A percentile compares a stretch with the other conserved stretches of the same genome.
These are phyloP conservation scores for Quillaja saponaria DNA, from an alignment of 306 rosid genomes.

Conservation along the genomic window DNA sequence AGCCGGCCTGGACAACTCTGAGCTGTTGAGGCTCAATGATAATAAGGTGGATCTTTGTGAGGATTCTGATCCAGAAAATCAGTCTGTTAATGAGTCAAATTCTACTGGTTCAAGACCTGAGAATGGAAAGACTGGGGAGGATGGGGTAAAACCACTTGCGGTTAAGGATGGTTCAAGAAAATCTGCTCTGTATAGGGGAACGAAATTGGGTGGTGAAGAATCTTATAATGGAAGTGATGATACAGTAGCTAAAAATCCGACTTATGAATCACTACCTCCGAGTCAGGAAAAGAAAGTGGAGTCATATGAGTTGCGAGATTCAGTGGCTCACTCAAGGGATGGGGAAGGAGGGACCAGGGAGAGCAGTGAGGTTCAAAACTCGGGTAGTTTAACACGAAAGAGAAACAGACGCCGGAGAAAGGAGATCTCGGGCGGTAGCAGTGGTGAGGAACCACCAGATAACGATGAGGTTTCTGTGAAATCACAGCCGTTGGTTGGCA, in stretches of 20 bases:
- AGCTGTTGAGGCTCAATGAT: constrained; percentile 29
- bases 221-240: background rate
- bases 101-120: constrained; percentile 68
- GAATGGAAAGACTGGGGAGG: constrained; percentile 42
- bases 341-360: constrained; percentile 49
- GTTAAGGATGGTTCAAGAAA: constrained; percentile 26
- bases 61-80: constrained; percentile 67
- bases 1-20: constrained; percentile 35
- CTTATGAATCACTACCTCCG: constrained; percentile 47
- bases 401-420: constrained; percentile 40
- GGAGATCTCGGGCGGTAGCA: constrained; percentile 35
- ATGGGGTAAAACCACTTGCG: constrained; percentile 23
- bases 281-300: constrained; percentile 47
- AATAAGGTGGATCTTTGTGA: constrained; percentile 39
- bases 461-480: constrained; percentile 30
- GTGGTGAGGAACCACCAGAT: constrained; percentile 30
- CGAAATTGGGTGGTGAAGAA: background rate
- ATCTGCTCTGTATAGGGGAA: constrained; percentile 33
- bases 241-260: constrained; percentile 52
- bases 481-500: constrained; percentile 58
- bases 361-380: constrained; percentile 83
- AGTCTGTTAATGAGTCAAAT: constrained; percentile 79
- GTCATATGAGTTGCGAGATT: constrained; percentile 62
- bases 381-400: constrained; percentile 66
- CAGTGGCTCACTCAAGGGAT: constrained; percentile 57